Percentiles rank a stretch among this genome's conserved stretches.
Evolutionary conservation across 2,329 filamentous ascomycete genomes (phyloP).

Genomic region (Sordariomycetes sp.): DNA sequence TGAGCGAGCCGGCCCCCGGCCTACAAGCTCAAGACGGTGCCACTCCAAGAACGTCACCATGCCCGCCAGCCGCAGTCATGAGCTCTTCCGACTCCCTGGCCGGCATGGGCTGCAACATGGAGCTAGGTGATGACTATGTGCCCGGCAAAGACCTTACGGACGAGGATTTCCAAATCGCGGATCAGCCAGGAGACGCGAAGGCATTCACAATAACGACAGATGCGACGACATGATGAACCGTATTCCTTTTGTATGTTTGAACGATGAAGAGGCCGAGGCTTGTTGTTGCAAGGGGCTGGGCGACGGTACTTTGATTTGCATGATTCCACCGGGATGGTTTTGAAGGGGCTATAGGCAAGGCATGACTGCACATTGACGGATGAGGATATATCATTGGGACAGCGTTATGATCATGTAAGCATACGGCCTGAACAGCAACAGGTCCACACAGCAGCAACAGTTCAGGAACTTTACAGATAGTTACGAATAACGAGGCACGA

Average conservation of each 20-base stretch:
- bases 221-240: conserved; percentile 1
- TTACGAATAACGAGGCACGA: too few relatives aligned
- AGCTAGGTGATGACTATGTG: background rate
- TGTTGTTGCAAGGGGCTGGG: background rate
- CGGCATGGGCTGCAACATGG: background rate
- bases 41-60: background rate
- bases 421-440: too few relatives aligned
- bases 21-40: background rate
- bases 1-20: background rate
- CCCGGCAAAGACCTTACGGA: background rate
- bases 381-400: too few relatives aligned
- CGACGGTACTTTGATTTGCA: background rate
- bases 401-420: too few relatives aligned
- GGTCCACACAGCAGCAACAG: too few relatives aligned
- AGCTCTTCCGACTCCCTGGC: background rate
- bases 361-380: too few relatives aligned
- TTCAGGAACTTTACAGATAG: too few relatives aligned
- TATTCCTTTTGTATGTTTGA: background rate
- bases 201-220: conserved; percentile 6
- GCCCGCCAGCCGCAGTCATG: background rate
- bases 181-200: background rate
- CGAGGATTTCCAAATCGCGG: conserved; percentile 1
- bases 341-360: too few relatives aligned
- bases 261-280: too few relatives aligned
- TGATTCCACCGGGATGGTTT: background rate